Percentiles rank a stretch among this genome's conserved stretches.
These are phyloP conservation scores for Carnegiea gigantea DNA, from an alignment of 179 eudicot species.

Conservation along the genomic window DNA sequence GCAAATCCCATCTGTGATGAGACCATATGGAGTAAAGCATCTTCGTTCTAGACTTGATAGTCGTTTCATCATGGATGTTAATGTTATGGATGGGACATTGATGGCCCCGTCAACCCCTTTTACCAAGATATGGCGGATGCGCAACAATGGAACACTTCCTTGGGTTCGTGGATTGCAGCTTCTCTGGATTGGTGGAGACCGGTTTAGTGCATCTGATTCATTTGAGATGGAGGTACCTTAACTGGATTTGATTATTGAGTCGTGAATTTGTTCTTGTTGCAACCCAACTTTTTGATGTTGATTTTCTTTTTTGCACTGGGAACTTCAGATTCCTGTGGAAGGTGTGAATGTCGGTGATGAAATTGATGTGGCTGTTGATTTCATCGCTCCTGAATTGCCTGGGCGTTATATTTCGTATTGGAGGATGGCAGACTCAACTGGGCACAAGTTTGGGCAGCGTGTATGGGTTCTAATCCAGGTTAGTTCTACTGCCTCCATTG, in stretches of 20 bases:
- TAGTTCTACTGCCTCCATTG: not conserved
- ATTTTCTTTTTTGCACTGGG: not conserved
- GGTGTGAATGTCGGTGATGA: slow-evolving; percentile 53
- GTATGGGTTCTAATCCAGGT: slow-evolving; percentile 92
- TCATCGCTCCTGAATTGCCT: slow-evolving; percentile 70
- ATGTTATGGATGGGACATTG: slow-evolving; percentile 68
- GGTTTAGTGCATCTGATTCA: slow-evolving; percentile 40
- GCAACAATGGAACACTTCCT: slow-evolving; percentile 56
- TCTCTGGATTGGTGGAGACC: slow-evolving; percentile 83
- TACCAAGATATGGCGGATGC: slow-evolving; percentile 93
- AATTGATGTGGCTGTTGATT: slow-evolving; percentile 79
- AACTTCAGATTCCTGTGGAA: slow-evolving; percentile 48
- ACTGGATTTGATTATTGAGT: not conserved
- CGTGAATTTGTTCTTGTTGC: not conserved
- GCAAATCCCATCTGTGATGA: not conserved
- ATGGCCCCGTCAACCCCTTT: slow-evolving; percentile 83
- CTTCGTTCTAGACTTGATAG: slow-evolving; percentile 54
- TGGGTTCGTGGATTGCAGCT: slow-evolving; percentile 71
- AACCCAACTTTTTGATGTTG: not conserved
- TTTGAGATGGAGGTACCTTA: slow-evolving; percentile 52
- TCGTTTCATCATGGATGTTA: slow-evolving; percentile 69
- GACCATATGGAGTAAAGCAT: not conserved
- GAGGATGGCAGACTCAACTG: slow-evolving; percentile 77
- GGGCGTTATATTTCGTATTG: slow-evolving; percentile 82
- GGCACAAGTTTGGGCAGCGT: slow-evolving; percentile 87